Percentiles rank a stretch among this genome's conserved stretches.
Evolutionary conservation across 2,329 filamentous ascomycete genomes (phyloP).

Genomic region (Aciculosporium take): DNA sequence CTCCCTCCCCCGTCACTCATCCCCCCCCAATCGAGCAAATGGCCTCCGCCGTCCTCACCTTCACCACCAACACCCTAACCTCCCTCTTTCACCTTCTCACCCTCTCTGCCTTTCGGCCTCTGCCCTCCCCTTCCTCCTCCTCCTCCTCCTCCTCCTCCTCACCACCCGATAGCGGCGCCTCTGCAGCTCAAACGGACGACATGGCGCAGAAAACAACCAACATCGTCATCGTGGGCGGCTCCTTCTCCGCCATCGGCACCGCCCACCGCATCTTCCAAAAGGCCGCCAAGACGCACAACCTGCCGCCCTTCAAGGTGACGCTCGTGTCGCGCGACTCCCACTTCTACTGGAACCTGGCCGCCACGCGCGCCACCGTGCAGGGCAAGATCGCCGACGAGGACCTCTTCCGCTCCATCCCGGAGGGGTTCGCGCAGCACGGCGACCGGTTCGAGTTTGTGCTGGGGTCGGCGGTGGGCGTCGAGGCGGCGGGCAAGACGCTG

Average conservation of each 20-base stretch:
- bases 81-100: background rate
- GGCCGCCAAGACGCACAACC: background rate
- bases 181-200: background rate
- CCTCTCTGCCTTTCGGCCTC: background rate
- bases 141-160: no score
- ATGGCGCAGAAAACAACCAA: background rate
- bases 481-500: slow-evolving; percentile 21
- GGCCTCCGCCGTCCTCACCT: background rate
- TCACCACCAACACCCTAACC: background rate
- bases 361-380: slow-evolving; percentile 39
- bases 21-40: background rate
- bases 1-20: background rate
- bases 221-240: background rate
- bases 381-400: slow-evolving; percentile 31
- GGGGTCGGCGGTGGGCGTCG: slow-evolving; percentile 26
- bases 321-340: slow-evolving; percentile 24
- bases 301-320: background rate
- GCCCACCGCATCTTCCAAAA: slow-evolving; percentile 1
- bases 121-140: no score
- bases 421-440: slow-evolving; percentile 20
- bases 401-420: slow-evolving; percentile 31
- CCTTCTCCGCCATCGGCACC: background rate
- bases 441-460: slow-evolving; percentile 33
- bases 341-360: slow-evolving; percentile 31
- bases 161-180: no score